phyloP scores from a whole-genome alignment of 2,329 filamentous ascomycete species.

The Colletotrichum godetiae region DNA sequence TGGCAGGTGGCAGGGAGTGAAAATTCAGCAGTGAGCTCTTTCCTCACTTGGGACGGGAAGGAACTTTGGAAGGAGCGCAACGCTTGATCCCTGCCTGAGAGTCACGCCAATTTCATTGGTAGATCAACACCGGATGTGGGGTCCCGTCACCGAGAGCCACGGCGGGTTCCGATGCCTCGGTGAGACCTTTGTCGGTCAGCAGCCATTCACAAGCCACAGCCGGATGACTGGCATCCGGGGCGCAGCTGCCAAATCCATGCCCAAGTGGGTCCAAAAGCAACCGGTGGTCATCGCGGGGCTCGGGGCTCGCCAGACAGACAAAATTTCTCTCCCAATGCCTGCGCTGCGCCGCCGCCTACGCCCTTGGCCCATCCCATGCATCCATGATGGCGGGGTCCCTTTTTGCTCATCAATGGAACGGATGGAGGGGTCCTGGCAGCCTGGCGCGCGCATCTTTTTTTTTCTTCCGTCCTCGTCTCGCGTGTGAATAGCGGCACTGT shows the following conservation, averaged over 20 bases:
- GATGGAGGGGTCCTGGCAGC: conserved; percentile 16
- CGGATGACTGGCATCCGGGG: conserved; percentile 20
- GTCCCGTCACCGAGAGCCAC: neutral
- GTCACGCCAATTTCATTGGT: conserved; percentile 3
- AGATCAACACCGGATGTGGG: fast-evolving
- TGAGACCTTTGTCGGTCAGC: neutral
- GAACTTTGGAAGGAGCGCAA: conserved; percentile 10
- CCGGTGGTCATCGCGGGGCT: conserved; percentile 5
- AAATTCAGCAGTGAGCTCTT: conserved; percentile 19
- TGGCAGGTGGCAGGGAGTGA: neutral
- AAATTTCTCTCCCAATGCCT: conserved; percentile 18
- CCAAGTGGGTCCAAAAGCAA: neutral
- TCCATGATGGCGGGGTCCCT: conserved; percentile 19
- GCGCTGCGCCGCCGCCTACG: neutral
- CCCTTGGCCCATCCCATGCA: neutral
- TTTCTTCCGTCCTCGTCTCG: neutral
- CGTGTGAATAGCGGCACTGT: conserved; percentile 32
- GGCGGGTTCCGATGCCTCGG: conserved; percentile 20
- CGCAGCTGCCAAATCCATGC: conserved; percentile 11
- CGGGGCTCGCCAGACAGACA: conserved; percentile 30
- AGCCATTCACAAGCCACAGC: conserved; percentile 19
- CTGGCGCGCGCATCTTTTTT: conserved; percentile 2
- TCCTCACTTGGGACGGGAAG: neutral
- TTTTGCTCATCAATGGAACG: neutral
- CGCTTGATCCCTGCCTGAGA: neutral